These are phyloP conservation scores for Peziza echinospora DNA, from an alignment of 495 filamentous ascomycete species.

Conservation along the genomic window DNA sequence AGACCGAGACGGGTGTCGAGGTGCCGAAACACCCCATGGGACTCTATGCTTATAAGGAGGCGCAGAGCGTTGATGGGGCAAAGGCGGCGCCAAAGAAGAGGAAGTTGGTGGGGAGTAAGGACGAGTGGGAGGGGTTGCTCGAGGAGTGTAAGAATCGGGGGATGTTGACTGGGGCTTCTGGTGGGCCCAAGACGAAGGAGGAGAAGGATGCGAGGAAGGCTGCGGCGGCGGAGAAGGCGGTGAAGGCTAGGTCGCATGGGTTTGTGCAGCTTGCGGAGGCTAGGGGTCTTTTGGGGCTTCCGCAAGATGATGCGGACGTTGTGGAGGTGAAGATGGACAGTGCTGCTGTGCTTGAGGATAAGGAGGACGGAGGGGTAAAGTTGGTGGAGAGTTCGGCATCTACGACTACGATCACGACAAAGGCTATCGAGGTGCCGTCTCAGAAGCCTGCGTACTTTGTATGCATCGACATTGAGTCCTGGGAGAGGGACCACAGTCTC, in stretches of 20 bases:
- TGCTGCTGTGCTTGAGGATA: neutral
- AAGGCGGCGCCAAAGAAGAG: neutral
- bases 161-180: neutral
- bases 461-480: slow-evolving; percentile 61
- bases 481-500: slow-evolving; percentile 36
- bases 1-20: slow-evolving; percentile 8
- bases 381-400: slow-evolving; percentile 10
- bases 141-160: neutral
- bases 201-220: neutral
- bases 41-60: neutral
- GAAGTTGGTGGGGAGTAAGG: neutral
- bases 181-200: neutral
- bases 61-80: neutral
- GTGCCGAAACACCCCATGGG: neutral
- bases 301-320: neutral
- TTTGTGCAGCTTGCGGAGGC: neutral
- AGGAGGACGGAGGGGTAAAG: slow-evolving; percentile 3
- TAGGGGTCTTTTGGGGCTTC: neutral
- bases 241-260: neutral
- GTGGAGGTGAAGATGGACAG: neutral
- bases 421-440: neutral
- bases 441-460: slow-evolving; percentile 37
- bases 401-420: slow-evolving; percentile 4
- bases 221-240: neutral
- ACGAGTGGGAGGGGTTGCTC: neutral